phyloP scores from a whole-genome alignment of 2,329 filamentous ascomycete genomes.

The Botrytis cinerea region DNA sequence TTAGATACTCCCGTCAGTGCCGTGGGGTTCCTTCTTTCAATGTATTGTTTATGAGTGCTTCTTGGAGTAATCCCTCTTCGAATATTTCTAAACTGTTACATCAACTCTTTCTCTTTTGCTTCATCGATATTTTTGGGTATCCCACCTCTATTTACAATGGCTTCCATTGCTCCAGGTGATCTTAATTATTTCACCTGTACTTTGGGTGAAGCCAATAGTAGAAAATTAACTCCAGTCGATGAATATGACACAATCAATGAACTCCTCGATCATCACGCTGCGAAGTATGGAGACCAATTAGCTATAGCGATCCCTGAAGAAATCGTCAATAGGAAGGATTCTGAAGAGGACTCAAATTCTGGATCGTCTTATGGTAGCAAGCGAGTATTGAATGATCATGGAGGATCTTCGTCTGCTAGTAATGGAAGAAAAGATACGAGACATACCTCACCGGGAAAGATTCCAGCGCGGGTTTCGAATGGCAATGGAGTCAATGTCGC shows the following conservation, averaged over 20 bases:
- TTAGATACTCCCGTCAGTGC: neutral
- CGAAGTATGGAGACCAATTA: neutral
- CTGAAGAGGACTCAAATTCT: neutral
- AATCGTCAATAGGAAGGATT: neutral
- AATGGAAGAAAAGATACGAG: too few species aligned
- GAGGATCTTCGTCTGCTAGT: neutral
- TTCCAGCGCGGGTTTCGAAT: neutral
- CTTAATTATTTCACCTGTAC: conserved; percentile 60
- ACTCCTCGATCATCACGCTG: conserved; percentile 47
- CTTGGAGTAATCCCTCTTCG: neutral
- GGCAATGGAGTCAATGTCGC: neutral
- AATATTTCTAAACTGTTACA: neutral
- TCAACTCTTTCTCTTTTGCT: neutral
- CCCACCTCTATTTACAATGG: conserved; percentile 1
- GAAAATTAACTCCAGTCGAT: conserved; percentile 49
- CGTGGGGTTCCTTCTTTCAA: neutral
- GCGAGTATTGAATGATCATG: neutral
- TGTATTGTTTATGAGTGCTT: neutral
- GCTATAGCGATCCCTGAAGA: conserved; percentile 5
- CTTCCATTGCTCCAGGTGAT: neutral
- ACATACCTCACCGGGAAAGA: neutral
- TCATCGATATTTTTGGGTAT: neutral
- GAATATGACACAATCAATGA: conserved; percentile 51
- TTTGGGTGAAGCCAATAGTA: conserved; percentile 50
- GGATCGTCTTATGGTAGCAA: neutral